Percentiles rank a stretch among this genome's conserved stretches.
Conservation (phyloP, 2,329 filamentous ascomycete species). For the Ophiostoma quercus region DNA sequence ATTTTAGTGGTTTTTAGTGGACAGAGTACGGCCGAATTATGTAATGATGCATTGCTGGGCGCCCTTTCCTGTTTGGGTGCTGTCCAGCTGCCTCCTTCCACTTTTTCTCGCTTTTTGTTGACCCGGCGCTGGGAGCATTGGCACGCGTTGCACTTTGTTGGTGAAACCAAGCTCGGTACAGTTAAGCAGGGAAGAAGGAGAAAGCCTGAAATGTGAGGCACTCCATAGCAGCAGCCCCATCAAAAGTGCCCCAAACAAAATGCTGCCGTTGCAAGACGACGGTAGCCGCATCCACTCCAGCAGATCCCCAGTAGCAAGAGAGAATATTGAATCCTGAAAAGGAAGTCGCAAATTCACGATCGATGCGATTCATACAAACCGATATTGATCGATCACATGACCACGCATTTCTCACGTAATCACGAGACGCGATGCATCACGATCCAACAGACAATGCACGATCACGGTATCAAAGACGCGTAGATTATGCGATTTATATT, state of each 20-base stretch:
- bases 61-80: not conserved
- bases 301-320: not conserved
- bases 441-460: not conserved
- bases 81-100: slow-evolving; percentile 9
- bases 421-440: not conserved
- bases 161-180: not conserved
- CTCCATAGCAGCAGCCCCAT: not conserved
- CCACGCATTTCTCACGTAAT: not conserved
- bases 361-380: not conserved
- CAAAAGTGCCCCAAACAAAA: not conserved
- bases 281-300: not conserved
- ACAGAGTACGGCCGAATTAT: not conserved
- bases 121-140: slow-evolving; percentile 18
- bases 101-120: slow-evolving; percentile 22
- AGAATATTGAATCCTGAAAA: not conserved
- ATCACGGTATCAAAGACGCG: not conserved
- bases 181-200: not conserved
- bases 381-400: not conserved
- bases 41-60: not conserved
- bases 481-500: not conserved
- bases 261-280: slow-evolving; percentile 6
- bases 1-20: not conserved
- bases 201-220: slow-evolving; percentile 22
- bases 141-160: not conserved
- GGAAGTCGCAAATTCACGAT: not conserved